phyloP scores from a whole-genome alignment of 2,329 filamentous ascomycete species.

The Calonectria crousiana region DNA sequence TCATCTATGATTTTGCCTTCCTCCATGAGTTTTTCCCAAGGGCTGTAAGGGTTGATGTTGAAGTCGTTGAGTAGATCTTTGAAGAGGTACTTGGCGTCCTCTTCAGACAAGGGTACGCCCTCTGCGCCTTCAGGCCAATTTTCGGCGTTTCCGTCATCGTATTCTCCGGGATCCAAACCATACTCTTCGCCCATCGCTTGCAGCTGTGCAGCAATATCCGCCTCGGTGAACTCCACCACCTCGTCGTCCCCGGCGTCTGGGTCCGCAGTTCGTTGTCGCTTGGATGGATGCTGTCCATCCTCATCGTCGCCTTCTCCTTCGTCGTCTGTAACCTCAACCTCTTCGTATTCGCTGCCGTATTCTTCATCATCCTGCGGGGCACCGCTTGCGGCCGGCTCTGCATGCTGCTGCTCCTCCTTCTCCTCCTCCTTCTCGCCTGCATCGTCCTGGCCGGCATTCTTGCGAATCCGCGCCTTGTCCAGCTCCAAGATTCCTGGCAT shows the following conservation, averaged over 20 bases:
- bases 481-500: conserved; percentile 80
- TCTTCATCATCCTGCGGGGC: conserved; percentile 28
- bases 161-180: conserved; percentile 81
- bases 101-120: conserved; percentile 77
- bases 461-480: conserved; percentile 78
- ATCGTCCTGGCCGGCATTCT: conserved; percentile 69
- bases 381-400: conserved; percentile 3
- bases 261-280: conserved; percentile 75
- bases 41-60: conserved; percentile 85
- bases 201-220: conserved; percentile 93
- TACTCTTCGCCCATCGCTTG: conserved; percentile 91
- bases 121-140: conserved; percentile 79
- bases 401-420: conserved; percentile 12
- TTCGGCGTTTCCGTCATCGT: conserved; percentile 73
- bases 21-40: conserved; percentile 92
- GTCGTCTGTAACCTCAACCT: conserved; percentile 72
- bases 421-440: conserved; percentile 37
- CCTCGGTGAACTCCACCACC: conserved; percentile 87
- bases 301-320: conserved; percentile 54
- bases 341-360: conserved; percentile 80
- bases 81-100: conserved; percentile 84
- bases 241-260: conserved; percentile 60
- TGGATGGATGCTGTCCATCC: conserved; percentile 64
- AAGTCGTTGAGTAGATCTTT: conserved; percentile 88
- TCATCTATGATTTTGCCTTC: conserved; percentile 87